These are phyloP conservation scores for Penicillium sp. DNA, from an alignment of 2,329 filamentous ascomycete species.

Conservation along the genomic window DNA sequence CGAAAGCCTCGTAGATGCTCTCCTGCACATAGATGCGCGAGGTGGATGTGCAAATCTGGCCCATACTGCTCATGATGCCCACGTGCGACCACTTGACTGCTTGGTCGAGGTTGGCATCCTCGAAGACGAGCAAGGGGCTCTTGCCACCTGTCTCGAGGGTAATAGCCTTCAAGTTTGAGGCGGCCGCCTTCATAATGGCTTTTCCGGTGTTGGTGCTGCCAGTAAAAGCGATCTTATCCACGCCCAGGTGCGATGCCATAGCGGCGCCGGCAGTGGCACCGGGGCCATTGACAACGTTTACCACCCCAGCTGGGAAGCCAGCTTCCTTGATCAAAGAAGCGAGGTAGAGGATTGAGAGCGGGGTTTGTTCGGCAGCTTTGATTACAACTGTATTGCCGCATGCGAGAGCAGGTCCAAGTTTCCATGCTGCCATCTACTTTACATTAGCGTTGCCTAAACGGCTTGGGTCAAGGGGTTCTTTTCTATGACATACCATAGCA, in stretches of 20 bases:
- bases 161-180: slow-evolving; percentile 40
- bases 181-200: slow-evolving; percentile 5
- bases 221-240: slow-evolving; percentile 11
- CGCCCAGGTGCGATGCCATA: neutral
- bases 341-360: slow-evolving; percentile 5
- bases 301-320: slow-evolving; percentile 24
- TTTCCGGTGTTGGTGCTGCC: slow-evolving; percentile 11
- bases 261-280: slow-evolving; percentile 18
- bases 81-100: slow-evolving; percentile 43
- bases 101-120: slow-evolving; percentile 46
- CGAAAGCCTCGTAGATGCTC: slow-evolving; percentile 29
- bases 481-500: neutral
- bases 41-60: slow-evolving; percentile 65
- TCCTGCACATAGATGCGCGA: slow-evolving; percentile 63
- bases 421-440: slow-evolving; percentile 3
- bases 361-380: slow-evolving; percentile 7
- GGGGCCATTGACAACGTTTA: slow-evolving; percentile 23
- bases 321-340: slow-evolving; percentile 22
- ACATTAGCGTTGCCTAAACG: neutral
- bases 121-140: slow-evolving; percentile 42
- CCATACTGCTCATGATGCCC: slow-evolving; percentile 59
- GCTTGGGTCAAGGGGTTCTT: too few relatives aligned
- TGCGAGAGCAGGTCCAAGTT: slow-evolving; percentile 7
- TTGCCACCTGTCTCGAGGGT: slow-evolving; percentile 52
- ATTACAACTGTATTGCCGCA: slow-evolving; percentile 10